phyloP scores from a whole-genome alignment of 495 filamentous ascomycete species.

The Elasticomyces elasticus region DNA sequence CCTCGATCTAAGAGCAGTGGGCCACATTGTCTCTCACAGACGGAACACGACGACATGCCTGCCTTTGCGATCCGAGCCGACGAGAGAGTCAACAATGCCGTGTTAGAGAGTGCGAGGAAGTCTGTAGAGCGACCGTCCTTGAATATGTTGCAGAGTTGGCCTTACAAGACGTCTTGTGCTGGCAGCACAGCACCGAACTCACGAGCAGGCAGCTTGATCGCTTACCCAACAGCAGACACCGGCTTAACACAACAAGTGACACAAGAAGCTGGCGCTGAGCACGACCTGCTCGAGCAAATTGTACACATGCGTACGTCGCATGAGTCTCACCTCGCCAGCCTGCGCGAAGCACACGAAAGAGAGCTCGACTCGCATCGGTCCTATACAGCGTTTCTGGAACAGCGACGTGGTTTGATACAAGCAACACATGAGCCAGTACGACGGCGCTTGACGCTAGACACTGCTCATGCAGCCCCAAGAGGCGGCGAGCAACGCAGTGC shows the following conservation, averaged over 20 bases:
- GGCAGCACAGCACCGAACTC: background rate
- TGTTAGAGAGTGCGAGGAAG: background rate
- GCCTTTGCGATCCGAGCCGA: background rate
- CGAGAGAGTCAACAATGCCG: background rate
- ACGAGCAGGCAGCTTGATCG: slow-evolving; percentile 13
- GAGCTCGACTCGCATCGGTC: slow-evolving; percentile 26
- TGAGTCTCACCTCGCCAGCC: slow-evolving; percentile 27
- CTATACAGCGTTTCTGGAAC: slow-evolving; percentile 27
- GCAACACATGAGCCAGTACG: background rate
- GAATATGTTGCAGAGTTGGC: background rate
- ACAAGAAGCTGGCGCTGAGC: slow-evolving; percentile 2
- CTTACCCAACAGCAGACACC: slow-evolving; percentile 16
- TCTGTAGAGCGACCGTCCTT: background rate
- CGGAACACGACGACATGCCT: background rate
- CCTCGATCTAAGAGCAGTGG: background rate
- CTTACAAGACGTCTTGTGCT: background rate
- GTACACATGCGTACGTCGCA: slow-evolving; percentile 24
- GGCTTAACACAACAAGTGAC: background rate
- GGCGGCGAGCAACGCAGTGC: background rate
- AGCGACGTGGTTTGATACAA: slow-evolving; percentile 11
- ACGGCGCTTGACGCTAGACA: slow-evolving; percentile 4
- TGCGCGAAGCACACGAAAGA: slow-evolving; percentile 25
- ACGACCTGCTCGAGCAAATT: slow-evolving; percentile 23
- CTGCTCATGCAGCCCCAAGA: background rate
- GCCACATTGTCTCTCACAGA: background rate